Evolutionary conservation across 1,139 yeast species (phyloP), one percentile per base, ranked within the genome.

Genomic region (Debaryomyces coudertii): DNA sequence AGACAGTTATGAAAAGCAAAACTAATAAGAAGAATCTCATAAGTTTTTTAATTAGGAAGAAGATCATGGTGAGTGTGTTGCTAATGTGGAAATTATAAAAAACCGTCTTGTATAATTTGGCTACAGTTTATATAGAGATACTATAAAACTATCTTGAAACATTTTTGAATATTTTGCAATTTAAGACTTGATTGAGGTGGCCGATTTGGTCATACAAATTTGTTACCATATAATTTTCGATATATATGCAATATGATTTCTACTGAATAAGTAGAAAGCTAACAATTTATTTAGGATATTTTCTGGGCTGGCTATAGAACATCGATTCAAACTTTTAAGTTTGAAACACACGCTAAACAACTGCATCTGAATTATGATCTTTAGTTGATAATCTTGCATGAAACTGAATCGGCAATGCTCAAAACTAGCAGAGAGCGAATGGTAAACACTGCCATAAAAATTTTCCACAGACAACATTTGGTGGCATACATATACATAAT

Each of bases 1-100:
- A 71, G 0, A 69, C 58, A 2, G 76, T 53, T 20, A 77, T 69
- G 51, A 77, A 63, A 18, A 76, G 58, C 2, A 69, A 49, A 2
- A 63, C 15, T 5, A 61, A 52, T 6, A 58, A 42, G 9, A 62
- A 44, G 8, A 60, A 36, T 29, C 43, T 46, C 14, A 48, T 47
- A 28, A 45, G 22, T 24, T 47, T 47, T 15, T 28, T 15, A 33
- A 43, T 36, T 23, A 44, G 14, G 29, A 34, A 43, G 28, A 45
- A 34, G 18, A 44, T 30, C 43, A 39, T 44, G n/a, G n/a, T 38
- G 16, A n/a, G 12, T 12, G 15, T 15, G 4, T 11, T 12, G 35
- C 8, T 5, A 11, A 18, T 24, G n/a, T 16, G 14, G n/a, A n/a
- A n/a, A n/a, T n/a, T n/a, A 8, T 15, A 9, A 15, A 14, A 27